Percentiles rank a stretch among this genome's conserved stretches.
These are phyloP conservation scores for Aspergillus nidulans DNA, from an alignment of 495 filamentous ascomycete species.

Conservation along the genomic window DNA sequence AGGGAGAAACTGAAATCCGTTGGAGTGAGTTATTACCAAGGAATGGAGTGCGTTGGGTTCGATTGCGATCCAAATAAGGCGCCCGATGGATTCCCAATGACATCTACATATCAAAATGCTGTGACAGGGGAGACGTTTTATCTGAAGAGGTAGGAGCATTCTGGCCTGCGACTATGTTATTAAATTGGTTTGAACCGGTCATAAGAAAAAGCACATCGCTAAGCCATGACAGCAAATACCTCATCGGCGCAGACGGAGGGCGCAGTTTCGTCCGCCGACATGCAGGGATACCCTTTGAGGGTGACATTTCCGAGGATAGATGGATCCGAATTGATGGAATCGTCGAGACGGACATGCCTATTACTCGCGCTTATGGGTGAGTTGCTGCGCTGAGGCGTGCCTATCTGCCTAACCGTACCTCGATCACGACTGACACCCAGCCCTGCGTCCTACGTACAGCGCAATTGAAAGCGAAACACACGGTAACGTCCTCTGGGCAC, in stretches of 20 bases:
- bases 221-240: slow-evolving; percentile 27
- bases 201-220: background rate
- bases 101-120: background rate
- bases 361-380: slow-evolving; percentile 9
- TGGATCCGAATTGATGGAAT: slow-evolving; percentile 49
- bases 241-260: slow-evolving; percentile 47
- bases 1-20: background rate
- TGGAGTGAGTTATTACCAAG: background rate
- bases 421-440: background rate
- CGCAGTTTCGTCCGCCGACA: slow-evolving; percentile 39
- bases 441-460: background rate
- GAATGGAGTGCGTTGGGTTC: slow-evolving; percentile 7
- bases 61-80: background rate
- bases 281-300: slow-evolving; percentile 40
- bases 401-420: too few species aligned
- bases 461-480: slow-evolving; percentile 46
- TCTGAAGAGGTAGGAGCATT: slow-evolving; percentile 4
- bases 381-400: background rate
- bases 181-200: background rate
- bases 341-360: slow-evolving; percentile 47
- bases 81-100: background rate
- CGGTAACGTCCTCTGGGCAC: slow-evolving; percentile 49
- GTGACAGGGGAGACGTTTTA: background rate
- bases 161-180: too few species aligned
- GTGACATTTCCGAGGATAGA: slow-evolving; percentile 37